phyloP scores from a whole-genome alignment of 371 early-diverging fungal species.

The Choanephora cucurbitarum region DNA sequence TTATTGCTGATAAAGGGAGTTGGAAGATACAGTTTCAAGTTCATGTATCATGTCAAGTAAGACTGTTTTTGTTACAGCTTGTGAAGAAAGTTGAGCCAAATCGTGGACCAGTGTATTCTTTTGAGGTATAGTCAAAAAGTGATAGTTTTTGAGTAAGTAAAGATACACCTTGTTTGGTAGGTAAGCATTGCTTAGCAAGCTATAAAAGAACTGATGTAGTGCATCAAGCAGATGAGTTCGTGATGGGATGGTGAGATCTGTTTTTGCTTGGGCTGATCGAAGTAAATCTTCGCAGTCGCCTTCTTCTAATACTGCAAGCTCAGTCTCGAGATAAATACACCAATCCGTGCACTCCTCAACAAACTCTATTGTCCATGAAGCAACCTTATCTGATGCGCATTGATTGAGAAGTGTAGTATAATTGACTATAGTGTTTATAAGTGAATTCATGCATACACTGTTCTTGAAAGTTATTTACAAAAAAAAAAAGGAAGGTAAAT shows the following conservation, averaged over 20 bases:
- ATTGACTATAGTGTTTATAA: conserved; percentile 23
- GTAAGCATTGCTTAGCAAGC: conserved; percentile 26
- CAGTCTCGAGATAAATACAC: conserved; percentile 42
- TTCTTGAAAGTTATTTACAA: not conserved
- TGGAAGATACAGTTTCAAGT: not conserved
- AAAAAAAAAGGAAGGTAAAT: conserved; percentile 2
- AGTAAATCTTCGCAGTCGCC: conserved; percentile 9
- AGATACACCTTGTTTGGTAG: conserved; percentile 29
- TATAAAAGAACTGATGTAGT: conserved; percentile 23
- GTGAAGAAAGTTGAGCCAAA: conserved; percentile 7
- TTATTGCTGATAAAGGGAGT: too few relatives aligned
- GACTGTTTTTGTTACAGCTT: conserved; percentile 12
- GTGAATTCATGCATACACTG: not conserved
- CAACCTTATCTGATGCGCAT: conserved; percentile 23
- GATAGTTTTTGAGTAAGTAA: conserved; percentile 28
- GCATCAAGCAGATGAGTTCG: conserved; percentile 24
- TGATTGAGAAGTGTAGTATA: conserved; percentile 26
- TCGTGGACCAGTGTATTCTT: conserved; percentile 12
- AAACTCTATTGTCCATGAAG: conserved; percentile 28
- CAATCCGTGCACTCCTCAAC: conserved; percentile 28
- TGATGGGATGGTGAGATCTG: conserved; percentile 12
- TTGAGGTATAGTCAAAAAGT: conserved; percentile 23
- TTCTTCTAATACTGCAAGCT: conserved; percentile 17
- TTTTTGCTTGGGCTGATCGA: conserved; percentile 13
- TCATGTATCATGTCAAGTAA: conserved; percentile 13